A percentile compares a stretch with the other conserved stretches of the same genome.
Conservation (phyloP, 1,284 basidiomycete genomes). For the Naganishia sp. region DNA sequence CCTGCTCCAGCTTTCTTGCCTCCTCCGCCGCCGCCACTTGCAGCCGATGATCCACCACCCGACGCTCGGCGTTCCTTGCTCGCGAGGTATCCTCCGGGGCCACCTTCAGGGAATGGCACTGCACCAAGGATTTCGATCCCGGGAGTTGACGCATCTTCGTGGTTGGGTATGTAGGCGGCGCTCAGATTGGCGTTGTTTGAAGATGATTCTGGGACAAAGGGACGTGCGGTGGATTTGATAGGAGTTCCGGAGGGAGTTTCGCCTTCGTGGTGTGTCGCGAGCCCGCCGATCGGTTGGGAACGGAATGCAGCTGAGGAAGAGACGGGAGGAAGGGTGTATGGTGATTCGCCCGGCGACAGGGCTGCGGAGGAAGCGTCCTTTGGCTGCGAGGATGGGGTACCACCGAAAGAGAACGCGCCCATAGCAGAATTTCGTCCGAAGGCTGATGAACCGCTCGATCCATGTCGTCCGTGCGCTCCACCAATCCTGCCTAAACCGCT, state of each 20-base stretch:
- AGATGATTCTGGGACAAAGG: background rate
- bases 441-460: slow-evolving; percentile 36
- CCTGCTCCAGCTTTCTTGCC: slow-evolving; percentile 1
- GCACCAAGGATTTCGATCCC: slow-evolving; percentile 34
- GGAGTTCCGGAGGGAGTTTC: slow-evolving; percentile 23
- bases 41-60: slow-evolving; percentile 16
- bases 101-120: slow-evolving; percentile 31
- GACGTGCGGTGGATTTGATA: slow-evolving; percentile 4
- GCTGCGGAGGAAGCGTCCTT: background rate
- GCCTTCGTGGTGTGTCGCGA: slow-evolving; percentile 34
- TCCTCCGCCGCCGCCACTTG: background rate
- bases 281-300: background rate
- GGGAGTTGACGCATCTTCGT: slow-evolving; percentile 31
- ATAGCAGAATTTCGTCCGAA: slow-evolving; percentile 37
- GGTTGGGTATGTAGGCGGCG: slow-evolving; percentile 1
- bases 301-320: slow-evolving; percentile 19
- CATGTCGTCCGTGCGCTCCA: slow-evolving; percentile 21
- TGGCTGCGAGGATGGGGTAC: slow-evolving; percentile 2
- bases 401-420: slow-evolving; percentile 39
- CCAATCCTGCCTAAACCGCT: slow-evolving; percentile 9
- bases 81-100: slow-evolving; percentile 39
- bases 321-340: slow-evolving; percentile 13
- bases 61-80: slow-evolving; percentile 26
- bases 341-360: background rate
- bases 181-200: slow-evolving; percentile 1